Evolutionary conservation across 2,329 filamentous ascomycete genomes (phyloP).

Genomic region (Tolypocladium ophioglossoides): DNA sequence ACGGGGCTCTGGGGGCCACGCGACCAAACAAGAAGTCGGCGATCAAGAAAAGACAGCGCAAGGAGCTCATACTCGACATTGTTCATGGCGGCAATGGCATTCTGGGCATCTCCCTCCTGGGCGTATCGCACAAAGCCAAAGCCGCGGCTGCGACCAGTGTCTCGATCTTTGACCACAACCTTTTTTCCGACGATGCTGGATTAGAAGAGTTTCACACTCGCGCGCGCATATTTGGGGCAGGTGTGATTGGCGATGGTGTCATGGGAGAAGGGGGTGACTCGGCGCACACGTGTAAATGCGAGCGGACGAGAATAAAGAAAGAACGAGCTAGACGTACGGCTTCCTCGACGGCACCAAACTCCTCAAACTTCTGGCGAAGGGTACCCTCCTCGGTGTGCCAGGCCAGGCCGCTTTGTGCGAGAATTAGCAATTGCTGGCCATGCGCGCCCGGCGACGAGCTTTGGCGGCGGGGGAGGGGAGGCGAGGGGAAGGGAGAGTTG

Average conservation of each 20-base stretch:
- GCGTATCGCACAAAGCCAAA: conserved; percentile 94
- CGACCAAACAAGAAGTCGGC: conserved; percentile 1
- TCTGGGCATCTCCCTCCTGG: conserved; percentile 64
- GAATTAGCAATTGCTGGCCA: conserved; percentile 10
- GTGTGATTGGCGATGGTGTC: background rate
- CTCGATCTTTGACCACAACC: conserved; percentile 96
- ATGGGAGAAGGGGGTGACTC: background rate
- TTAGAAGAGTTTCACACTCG: conserved; percentile 11
- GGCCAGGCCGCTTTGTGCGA: conserved; percentile 65
- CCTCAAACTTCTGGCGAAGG: conserved; percentile 82
- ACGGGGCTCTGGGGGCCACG: background rate
- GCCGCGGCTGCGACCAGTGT: conserved; percentile 90
- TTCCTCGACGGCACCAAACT: conserved; percentile 86
- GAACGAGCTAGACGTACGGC: conserved; percentile 56
- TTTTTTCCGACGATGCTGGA: conserved; percentile 24
- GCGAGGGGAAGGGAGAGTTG: conserved; percentile 1
- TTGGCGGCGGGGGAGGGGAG: background rate
- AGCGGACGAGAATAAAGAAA: background rate
- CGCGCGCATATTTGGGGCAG: conserved; percentile 1
- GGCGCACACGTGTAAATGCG: background rate
- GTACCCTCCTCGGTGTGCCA: conserved; percentile 94
- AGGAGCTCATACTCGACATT: conserved; percentile 65
- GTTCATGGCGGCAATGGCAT: conserved; percentile 72
- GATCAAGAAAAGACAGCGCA: conserved; percentile 10
- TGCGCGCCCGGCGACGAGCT: background rate